Base-by-base conservation (phyloP, 371 early-diverging fungal genomes). In the Mucor piriformis region DNA sequence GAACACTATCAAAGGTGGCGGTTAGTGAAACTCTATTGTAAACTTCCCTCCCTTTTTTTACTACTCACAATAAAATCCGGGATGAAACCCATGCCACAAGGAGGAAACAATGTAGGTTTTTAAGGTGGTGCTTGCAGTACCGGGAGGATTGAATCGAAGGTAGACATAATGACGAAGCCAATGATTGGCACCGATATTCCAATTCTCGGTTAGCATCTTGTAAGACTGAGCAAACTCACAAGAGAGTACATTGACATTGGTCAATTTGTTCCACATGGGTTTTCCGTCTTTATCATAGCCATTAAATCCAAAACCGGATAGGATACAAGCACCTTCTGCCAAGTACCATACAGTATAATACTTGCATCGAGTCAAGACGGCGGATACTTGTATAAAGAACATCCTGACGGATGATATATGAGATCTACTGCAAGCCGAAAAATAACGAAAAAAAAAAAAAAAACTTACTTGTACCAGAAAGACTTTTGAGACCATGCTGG, bases 1-100 rank as follows among this genome's bases (percentile, higher is more conserved):
- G 25, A 71, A 69, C 4, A 70, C 72, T 75, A 57, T 34, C 37
- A 40, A 15, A 18, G 38, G 12, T 11, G 18, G n/a, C n/a, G n/a
- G n/a, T n/a, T n/a, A n/a, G n/a, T n/a, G n/a, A n/a, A n/a, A n/a
- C n/a, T n/a, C n/a, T n/a, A n/a, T n/a, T n/a, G n/a, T n/a, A n/a
- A n/a, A n/a, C n/a, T n/a, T n/a, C n/a, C n/a, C n/a, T n/a, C n/a
- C n/a, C n/a, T n/a, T n/a, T n/a, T n/a, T n/a, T n/a, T n/a, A 70
- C 29, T 54, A 82, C 68, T 83, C 86, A 74, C 89, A 66, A 57
- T 93, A 91, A 63, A 93, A 92, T 6, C 93, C 95, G 8, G 93
- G 90, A 64, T 92, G 88, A 77, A 97, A 95, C 25, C 96, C 96
- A 64, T 97, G 97, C 97, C 97, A 97, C 57, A 93, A 74, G 15